Evolutionary conservation across 495 filamentous ascomycete species (phyloP), one percentile per base, ranked within the genome.

Genomic region (Diplogelasinospora grovesii): DNA sequence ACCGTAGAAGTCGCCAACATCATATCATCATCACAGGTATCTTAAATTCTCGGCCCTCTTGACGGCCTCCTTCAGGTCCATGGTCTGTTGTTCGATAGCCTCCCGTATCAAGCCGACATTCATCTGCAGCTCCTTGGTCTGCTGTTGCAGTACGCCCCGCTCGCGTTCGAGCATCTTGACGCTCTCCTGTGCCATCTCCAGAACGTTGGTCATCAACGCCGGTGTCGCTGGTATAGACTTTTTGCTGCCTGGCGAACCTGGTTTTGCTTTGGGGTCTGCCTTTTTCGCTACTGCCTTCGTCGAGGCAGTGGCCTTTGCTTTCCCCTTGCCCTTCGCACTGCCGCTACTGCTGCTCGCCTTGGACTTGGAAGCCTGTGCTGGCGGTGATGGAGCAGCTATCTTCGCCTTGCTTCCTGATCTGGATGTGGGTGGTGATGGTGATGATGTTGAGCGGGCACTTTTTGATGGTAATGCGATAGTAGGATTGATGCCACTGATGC

Each of bases 151-250:
- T 16, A 45, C 48, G 20, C 52, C 53, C 9, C 39, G 39, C 30
- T 56, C 55, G 39, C 49, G 49, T 33, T 51, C 39, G 16, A 48
- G 28, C 39, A 59, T 42, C 44, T 46, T 34, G 22, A 51, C 23
- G 7, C 56, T 37, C 8, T 53, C 43, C 38, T 53, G 51, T 22
- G 42, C 34, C 53, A 59, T 56, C 37, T 46, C 53, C 13, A 23
- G 46, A 0, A 40, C 33, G 11, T 40, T 41, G 14, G 9, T 40
- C 11, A 11, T 13, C 1, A 13, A 2, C 26, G n/a, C n/a, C n/a
- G n/a, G n/a, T n/a, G n/a, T 21, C 6, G 26, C 11, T 18, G 24
- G 36, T 9, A 9, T 18, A 16, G 21, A 6, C 8, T 28, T 29
- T 20, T 23, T 28, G 25, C 13, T 39, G 21, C 10, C 22, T 4